Conservation (phyloP, 208 protist genomes). For the Dictyostelium gargantuum region DNA sequence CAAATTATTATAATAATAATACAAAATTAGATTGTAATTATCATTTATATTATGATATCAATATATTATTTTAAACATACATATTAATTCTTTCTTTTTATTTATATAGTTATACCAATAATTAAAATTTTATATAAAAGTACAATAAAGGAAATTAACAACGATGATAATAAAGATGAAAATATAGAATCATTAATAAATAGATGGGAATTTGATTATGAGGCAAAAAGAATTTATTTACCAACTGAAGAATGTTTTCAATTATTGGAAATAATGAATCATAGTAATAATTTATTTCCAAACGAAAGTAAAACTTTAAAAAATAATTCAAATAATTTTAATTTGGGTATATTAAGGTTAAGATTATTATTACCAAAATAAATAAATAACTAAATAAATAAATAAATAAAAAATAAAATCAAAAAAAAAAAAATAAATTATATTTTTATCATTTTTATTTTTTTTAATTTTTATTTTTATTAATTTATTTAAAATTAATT, state of each 20-base stretch:
- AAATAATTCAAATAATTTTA: neutral
- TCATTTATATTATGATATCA: no score
- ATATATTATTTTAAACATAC: no score
- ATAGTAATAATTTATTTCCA: neutral
- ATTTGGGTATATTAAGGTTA: neutral
- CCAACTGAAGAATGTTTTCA: neutral
- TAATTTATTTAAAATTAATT: no score
- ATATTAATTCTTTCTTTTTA: neutral
- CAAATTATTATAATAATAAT: neutral
- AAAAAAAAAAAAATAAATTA: no score
- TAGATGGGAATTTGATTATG: no score
- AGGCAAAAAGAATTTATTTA: neutral
- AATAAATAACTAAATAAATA: no score
- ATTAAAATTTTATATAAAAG: constrained; percentile 3
- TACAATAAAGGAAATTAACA: neutral
- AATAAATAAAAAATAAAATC: no score
- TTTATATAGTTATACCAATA: neutral
- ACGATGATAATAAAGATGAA: neutral
- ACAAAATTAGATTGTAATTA: neutral
- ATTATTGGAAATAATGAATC: neutral
- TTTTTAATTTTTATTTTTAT: no score
- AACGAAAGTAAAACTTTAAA: neutral
- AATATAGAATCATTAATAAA: neutral
- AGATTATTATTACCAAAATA: neutral
- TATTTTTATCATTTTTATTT: no score